Percentiles rank a stretch among this genome's conserved stretches.
Evolutionary conservation across 2,329 filamentous ascomycete species (phyloP).

Genomic region (Xylariomycetidae sp.): DNA sequence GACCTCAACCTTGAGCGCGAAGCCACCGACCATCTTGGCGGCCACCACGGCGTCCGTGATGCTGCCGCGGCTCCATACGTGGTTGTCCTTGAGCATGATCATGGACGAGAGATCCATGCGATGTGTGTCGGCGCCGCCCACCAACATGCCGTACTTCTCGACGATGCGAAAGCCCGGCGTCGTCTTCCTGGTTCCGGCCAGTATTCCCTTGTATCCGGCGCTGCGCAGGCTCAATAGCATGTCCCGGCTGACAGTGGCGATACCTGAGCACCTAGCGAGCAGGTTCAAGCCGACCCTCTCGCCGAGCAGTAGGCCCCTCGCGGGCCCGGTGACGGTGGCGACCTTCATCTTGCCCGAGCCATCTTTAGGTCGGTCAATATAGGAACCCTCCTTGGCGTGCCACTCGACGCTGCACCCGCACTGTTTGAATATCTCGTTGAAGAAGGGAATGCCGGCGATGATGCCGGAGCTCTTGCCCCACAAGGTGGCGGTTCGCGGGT

Average conservation of each 20-base stretch:
- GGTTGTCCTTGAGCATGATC: constrained; percentile 99
- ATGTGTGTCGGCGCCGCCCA: constrained; percentile 88
- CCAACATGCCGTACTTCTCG: constrained; percentile 97
- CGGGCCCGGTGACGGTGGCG: constrained; percentile 82
- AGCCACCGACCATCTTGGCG: constrained; percentile 79
- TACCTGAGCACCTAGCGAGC: constrained; percentile 83
- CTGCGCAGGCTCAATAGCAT: constrained; percentile 53
- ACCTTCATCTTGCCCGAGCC: constrained; percentile 51
- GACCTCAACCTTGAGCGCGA: constrained; percentile 91
- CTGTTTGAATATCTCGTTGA: constrained; percentile 88
- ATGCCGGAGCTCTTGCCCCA: constrained; percentile 72
- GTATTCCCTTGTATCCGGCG: constrained; percentile 72
- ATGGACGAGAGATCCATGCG: constrained; percentile 87
- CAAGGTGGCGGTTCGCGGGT: constrained; percentile 57
- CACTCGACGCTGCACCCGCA: constrained; percentile 89
- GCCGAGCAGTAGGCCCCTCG: constrained; percentile 75
- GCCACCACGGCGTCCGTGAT: constrained; percentile 83
- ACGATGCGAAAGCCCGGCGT: constrained; percentile 93
- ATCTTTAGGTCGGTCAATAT: constrained; percentile 58
- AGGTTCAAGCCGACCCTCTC: constrained; percentile 91
- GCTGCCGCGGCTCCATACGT: constrained; percentile 85
- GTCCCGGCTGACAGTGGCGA: constrained; percentile 65
- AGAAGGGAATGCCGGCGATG: constrained; percentile 88
- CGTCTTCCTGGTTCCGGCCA: constrained; percentile 96
- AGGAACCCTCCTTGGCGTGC: constrained; percentile 72